Base-by-base conservation (phyloP, 2,329 filamentous ascomycete genomes). In the Venturiaceae sp. region DNA sequence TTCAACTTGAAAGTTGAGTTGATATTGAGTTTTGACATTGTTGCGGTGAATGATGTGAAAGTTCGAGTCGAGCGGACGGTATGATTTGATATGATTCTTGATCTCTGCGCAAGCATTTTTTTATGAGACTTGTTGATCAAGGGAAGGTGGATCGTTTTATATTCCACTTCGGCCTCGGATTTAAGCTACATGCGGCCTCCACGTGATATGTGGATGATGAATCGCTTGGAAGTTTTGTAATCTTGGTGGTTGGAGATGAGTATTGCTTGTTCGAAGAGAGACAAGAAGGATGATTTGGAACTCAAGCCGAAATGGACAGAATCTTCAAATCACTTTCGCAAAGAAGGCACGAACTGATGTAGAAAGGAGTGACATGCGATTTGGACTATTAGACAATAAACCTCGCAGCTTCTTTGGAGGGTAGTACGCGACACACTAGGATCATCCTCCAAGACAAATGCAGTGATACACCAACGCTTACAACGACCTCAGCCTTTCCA, bases 1-100 rank as follows among this genome's bases (percentile, higher is more conserved):
- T 79, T 78, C 71, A 85, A 66, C 57, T 72, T 75, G 55, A 81
- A 75, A 30, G 74, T 81, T 9, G 73, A 71, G 61, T 74, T 70
- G 65, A 81, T 74, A 19, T 69, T 69, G 11, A 80, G 64, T 33
- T 66, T 67, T 16, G 74, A 64, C 76, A 79, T 79, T 41, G 55
- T 66, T 3, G 21, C 21, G 41, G 21, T 26, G 41, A 13, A 13
- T 26, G 21, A 46, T 21, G 21, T 46, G 21, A 14, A 14, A 6
- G 9, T 46, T 16, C 41, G 41, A 3, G 21, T 3, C 14, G 21
- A 13, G 23, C 9, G 21, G 8, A 28, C 21, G n/a, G 6, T 46
- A 4, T 46, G 8, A 3, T 46, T 14, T 28, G 41, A 46, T 21
- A 46, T 46, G 9, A 26, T 3, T 7, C 21, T 28, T 23, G 28